Conservation (phyloP, 2,329 filamentous ascomycete species). For the Zymoseptoria ardabiliae region DNA sequence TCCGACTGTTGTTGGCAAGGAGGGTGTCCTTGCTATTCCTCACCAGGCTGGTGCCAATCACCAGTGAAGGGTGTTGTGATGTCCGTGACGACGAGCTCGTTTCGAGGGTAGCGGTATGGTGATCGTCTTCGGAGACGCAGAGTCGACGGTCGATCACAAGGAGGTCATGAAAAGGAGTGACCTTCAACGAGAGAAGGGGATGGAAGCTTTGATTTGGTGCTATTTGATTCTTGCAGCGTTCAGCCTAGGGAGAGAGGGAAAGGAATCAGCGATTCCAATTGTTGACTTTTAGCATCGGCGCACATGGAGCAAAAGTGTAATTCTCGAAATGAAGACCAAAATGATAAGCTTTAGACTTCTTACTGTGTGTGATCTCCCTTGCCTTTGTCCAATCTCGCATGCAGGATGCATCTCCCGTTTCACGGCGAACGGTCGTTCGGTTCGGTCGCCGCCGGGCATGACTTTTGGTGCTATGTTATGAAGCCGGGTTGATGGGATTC, state of each 20-base stretch:
- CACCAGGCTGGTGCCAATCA: constrained; percentile 29
- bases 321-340: too few relatives aligned
- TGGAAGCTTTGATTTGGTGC: too few relatives aligned
- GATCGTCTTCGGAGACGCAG: neutral
- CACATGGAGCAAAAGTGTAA: too few relatives aligned
- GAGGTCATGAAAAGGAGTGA: too few relatives aligned
- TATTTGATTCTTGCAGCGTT: too few relatives aligned
- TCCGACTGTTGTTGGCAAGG: constrained; percentile 15
- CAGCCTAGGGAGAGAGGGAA: too few relatives aligned
- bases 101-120: neutral
- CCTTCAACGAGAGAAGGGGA: too few relatives aligned
- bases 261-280: too few relatives aligned
- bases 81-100: neutral
- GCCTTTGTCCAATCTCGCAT: neutral
- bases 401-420: neutral
- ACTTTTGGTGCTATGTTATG: neutral
- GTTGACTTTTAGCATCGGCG: too few relatives aligned
- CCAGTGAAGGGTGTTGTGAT: constrained; percentile 19
- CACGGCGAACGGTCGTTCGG: neutral
- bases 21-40: constrained; percentile 18
- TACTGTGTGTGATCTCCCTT: neutral
- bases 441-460: neutral
- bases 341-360: too few relatives aligned
- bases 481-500: neutral
- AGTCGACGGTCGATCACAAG: too few relatives aligned